Evolutionary conservation across 495 filamentous ascomycete genomes (phyloP), one percentile per base, ranked within the genome.

Genomic region (Staphylotrichum tortipilum): DNA sequence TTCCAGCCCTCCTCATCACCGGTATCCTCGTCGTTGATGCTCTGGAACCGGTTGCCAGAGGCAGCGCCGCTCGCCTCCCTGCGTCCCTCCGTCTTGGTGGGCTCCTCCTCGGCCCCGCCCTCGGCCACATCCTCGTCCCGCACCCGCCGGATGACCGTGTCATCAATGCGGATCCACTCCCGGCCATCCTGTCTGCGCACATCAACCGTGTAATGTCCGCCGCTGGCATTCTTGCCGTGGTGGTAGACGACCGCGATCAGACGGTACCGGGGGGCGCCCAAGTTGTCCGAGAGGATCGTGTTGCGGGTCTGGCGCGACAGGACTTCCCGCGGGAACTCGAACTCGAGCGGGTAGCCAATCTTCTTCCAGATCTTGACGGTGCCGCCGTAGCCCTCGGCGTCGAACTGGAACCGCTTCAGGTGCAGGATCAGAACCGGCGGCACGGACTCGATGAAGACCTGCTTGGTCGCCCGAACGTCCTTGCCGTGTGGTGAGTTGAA

Each of bases 281-380:
- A 53, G 22, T 81, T 79, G 30, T 84, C 80, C 15, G 73, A 70
- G 29, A 78, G 69, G 53, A 85, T 67, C 5, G 68, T 71, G 48
- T 81, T 83, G 37, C 89, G 80, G 57, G 80, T 83, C 49, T 81
- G 76, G 17, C 80, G 78, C 5, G 88, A 84, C 65, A 98, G 85
- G n/a, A 92, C 84, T 61, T 97, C 94, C 23, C 83, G 83, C 1
- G 92, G 92, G 54, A 98, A 88, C 63, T 95, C 92, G 31, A 97
- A 78, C 57, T 95, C 89, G 12, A 97, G 74, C 0, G 92, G 92
- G 59, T 98, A 97, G 30, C 88, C 91, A 56, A 98, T 75, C 68
- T 89, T 91, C 73, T 96, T 98, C 91, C 91, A 97, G 51, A 97
- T 94, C 68, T 98, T 98, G 60, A 95, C 86, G 1, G 89, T 94